Conservation (phyloP, 106 monocot genomes). For the Phalaenopsis equestris region DNA sequence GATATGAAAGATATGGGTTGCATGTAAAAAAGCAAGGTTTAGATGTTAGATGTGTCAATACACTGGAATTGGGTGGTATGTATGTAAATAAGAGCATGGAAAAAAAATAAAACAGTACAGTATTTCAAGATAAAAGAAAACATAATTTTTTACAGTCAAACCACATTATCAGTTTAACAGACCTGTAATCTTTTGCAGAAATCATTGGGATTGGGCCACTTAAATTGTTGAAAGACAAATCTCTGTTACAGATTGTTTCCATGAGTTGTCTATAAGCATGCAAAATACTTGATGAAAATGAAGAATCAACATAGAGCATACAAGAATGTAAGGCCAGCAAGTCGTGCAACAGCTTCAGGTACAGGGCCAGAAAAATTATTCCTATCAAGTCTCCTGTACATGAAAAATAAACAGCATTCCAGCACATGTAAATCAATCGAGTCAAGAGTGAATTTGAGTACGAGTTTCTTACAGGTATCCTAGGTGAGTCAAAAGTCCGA, state of each 20-base stretch:
- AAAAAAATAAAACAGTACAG: not conserved
- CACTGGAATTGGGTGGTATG: too few species aligned
- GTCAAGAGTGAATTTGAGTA: not conserved
- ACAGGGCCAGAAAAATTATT: constrained; percentile 91
- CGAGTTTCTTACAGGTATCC: constrained; percentile 56
- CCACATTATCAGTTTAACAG: constrained; percentile 5
- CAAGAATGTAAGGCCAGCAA: constrained; percentile 78
- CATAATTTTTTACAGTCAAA: not conserved
- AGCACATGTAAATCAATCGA: not conserved
- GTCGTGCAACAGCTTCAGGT: constrained; percentile 71
- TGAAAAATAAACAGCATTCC: constrained; percentile 1
- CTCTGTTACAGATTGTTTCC: constrained; percentile 39
- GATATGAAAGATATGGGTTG: too few species aligned
- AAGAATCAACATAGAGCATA: constrained; percentile 31
- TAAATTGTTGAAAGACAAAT: constrained; percentile 92
- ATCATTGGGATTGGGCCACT: constrained; percentile 81
- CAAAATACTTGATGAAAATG: not conserved
- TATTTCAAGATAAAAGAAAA: not conserved
- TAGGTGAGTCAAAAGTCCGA: constrained; percentile 64
- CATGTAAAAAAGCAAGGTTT: too few species aligned
- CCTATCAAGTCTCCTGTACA: constrained; percentile 62
- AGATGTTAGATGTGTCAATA: too few species aligned
- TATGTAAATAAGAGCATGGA: not conserved
- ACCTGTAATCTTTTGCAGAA: constrained; percentile 82
- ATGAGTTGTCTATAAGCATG: not conserved